Evolutionary conservation across 1,139 yeast genomes (phyloP).

Genomic region (Blastobotrys raffinosifermentans): DNA sequence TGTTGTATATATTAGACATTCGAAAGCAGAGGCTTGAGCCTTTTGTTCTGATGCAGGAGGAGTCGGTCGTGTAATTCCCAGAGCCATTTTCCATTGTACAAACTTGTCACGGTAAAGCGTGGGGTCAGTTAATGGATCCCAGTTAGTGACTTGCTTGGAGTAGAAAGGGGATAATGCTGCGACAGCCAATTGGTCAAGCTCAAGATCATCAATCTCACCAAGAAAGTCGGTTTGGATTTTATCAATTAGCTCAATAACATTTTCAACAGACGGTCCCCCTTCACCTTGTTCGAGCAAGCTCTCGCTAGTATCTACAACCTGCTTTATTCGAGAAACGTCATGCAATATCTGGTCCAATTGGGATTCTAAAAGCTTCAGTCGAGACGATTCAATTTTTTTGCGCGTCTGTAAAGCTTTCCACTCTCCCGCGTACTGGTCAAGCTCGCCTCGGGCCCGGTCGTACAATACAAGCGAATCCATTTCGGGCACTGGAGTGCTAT

Average conservation of each 20-base stretch:
- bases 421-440: slow-evolving; percentile 23
- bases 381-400: slow-evolving; percentile 20
- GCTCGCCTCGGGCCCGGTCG: slow-evolving; percentile 25
- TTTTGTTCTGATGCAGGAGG: slow-evolving; percentile 3
- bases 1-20: slow-evolving; percentile 31
- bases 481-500: slow-evolving; percentile 2
- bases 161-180: slow-evolving; percentile 30
- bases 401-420: slow-evolving; percentile 27
- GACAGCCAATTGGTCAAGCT: slow-evolving; percentile 29
- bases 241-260: slow-evolving; percentile 18
- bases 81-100: slow-evolving; percentile 23
- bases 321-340: slow-evolving; percentile 14
- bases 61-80: slow-evolving; percentile 17
- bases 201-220: slow-evolving; percentile 17
- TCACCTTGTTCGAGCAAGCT: slow-evolving; percentile 6
- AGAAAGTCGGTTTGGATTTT: slow-evolving; percentile 23
- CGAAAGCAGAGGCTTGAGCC: slow-evolving; percentile 25
- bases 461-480: slow-evolving; percentile 15
- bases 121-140: slow-evolving; percentile 38
- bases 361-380: slow-evolving; percentile 18
- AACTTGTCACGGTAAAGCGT: slow-evolving; percentile 25
- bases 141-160: slow-evolving; percentile 23
- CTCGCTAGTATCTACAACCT: slow-evolving; percentile 9
- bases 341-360: slow-evolving; percentile 18
- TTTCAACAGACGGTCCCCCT: slow-evolving; percentile 4